phyloP scores from a whole-genome alignment of 306 rosid species.

The Trichosanthes truncata region DNA sequence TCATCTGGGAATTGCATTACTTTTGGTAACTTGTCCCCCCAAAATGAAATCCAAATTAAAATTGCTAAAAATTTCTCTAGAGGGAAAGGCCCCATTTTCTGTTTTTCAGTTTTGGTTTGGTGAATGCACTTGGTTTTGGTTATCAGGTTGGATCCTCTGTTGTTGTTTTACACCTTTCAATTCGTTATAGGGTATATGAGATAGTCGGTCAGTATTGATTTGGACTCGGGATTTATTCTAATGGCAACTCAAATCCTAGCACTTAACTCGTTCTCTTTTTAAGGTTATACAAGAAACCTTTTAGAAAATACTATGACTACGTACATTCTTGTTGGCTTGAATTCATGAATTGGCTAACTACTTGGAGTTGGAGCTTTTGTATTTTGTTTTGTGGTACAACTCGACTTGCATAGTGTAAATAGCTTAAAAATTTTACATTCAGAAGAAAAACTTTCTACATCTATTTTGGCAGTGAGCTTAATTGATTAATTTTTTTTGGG shows the following conservation, averaged over 20 bases:
- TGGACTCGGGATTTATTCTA: background rate
- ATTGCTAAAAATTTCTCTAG: background rate
- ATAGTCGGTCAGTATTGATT: background rate
- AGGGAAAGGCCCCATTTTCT: background rate
- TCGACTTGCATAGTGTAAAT: background rate
- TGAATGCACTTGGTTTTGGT: background rate
- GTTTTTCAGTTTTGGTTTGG: background rate
- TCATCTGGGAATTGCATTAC: constrained; percentile 53
- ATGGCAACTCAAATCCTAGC: background rate
- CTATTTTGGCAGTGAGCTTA: background rate
- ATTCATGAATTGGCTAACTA: background rate
- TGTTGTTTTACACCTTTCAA: background rate
- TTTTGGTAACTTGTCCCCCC: constrained; percentile 49
- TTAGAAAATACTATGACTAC: background rate
- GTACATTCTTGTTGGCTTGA: background rate
- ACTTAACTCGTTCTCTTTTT: background rate
- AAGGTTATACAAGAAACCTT: background rate
- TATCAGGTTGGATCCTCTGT: background rate
- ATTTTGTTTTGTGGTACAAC: background rate
- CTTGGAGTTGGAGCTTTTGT: background rate
- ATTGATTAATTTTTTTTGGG: background rate
- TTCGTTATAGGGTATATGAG: background rate
- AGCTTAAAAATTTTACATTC: background rate
- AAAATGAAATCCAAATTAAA: background rate
- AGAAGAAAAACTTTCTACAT: background rate